Base-by-base conservation (phyloP, 768 basidiomycete genomes). In the Pleurotus tuoliensis region DNA sequence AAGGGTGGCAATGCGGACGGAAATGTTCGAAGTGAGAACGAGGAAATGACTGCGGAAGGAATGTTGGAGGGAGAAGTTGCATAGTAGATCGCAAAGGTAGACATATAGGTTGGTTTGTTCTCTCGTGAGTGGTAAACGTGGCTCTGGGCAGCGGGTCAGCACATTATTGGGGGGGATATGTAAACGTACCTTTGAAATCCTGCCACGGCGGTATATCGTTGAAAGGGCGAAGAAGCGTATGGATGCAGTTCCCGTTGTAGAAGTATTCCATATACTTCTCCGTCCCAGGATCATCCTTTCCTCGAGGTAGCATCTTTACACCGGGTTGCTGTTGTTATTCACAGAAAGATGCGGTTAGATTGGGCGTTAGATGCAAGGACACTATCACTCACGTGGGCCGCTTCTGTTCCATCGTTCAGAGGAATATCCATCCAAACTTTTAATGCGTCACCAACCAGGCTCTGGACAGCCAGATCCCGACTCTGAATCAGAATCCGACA, bases 221-320 rank as follows among this genome's bases (percentile, higher is more conserved):
- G 43, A 97, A 73, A 4, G 97, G 95, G 66, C 82, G 84, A 73
- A 93, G 88, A 50, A 99, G 74, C n/a, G 79, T 78, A n/a, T 80
- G 72, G 58, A 88, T 75, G 66, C 88, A 92, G 45, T 82, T 77
- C 12, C 39, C 39, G 69, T 93, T 92, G 75, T 98, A 98, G 71
- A 98, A 96, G 68, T 93, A 92, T 39, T 94, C 89, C 66, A 95
- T 76, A 76, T 94, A 99, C 56, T 85, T 82, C 69, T 98, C 97
- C 1, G 87, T 88, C 37, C 84, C 82, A 5, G 90, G 88, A 53
- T 93, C 91, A 61, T 96, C 94, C 69, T 90, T 93, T 54, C 87
- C 84, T 74, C 49, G 47, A 41, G 67, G 79, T 69, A 77, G 69
- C 45, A 77, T 70, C 69, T 84, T 66, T 62, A 61, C 46, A 65